Evolutionary conservation across 2,329 filamentous ascomycete species (phyloP).

Genomic region (Curvularia hawaiiensis): DNA sequence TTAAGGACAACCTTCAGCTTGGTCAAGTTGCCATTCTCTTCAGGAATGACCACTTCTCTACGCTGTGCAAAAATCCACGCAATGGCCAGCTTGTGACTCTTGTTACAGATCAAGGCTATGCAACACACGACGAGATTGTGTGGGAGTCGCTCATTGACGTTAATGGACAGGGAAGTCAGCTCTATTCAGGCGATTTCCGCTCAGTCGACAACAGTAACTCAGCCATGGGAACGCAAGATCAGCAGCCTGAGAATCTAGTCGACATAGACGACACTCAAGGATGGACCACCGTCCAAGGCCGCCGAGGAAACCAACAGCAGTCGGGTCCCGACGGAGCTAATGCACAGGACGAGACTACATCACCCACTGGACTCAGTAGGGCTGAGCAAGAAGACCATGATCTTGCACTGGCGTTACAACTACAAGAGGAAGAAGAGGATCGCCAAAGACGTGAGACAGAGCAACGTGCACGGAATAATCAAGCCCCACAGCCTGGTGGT

Average conservation of each 20-base stretch:
- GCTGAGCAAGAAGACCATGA: slow-evolving; percentile 83
- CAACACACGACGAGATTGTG: slow-evolving; percentile 85
- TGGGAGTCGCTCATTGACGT: slow-evolving; percentile 95
- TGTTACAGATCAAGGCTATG: slow-evolving; percentile 92
- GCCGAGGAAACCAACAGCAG: slow-evolving; percentile 37
- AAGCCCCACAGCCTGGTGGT: slow-evolving; percentile 27
- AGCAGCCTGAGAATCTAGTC: slow-evolving; percentile 37
- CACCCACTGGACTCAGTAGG: slow-evolving; percentile 47
- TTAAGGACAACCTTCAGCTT: slow-evolving; percentile 71
- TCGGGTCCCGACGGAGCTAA: slow-evolving; percentile 12
- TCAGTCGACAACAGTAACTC: slow-evolving; percentile 68
- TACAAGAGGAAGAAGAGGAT: slow-evolving; percentile 93
- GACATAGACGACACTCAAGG: slow-evolving; percentile 48
- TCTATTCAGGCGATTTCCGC: slow-evolving; percentile 89
- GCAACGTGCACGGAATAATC: slow-evolving; percentile 68
- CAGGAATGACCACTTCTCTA: slow-evolving; percentile 96
- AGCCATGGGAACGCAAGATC: slow-evolving; percentile 30
- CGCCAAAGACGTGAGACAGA: slow-evolving; percentile 66
- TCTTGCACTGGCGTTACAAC: slow-evolving; percentile 84
- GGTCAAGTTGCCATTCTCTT: slow-evolving; percentile 90
- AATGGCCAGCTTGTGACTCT: slow-evolving; percentile 78
- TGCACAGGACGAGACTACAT: slow-evolving; percentile 25
- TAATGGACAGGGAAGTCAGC: slow-evolving; percentile 79
- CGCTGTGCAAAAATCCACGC: slow-evolving; percentile 84
- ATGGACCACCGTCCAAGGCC: slow-evolving; percentile 62